Conservation (phyloP, 768 basidiomycete genomes). For the Trametes cubensis region DNA sequence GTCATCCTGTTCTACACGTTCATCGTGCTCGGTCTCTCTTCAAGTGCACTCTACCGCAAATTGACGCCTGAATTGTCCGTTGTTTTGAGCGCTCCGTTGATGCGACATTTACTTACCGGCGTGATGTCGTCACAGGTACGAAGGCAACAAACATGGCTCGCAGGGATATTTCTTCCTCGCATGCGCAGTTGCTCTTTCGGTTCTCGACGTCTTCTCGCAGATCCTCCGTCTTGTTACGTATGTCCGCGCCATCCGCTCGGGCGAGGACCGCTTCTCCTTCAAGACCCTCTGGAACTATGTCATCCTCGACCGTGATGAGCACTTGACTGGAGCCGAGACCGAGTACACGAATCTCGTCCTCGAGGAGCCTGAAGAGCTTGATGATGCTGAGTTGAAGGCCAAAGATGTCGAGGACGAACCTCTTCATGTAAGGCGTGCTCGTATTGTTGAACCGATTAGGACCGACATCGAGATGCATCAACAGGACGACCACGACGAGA, state of each 20-base stretch:
- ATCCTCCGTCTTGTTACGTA: slow-evolving; percentile 56
- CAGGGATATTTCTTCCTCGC: slow-evolving; percentile 64
- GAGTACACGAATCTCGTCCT: slow-evolving; percentile 64
- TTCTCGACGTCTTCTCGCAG: slow-evolving; percentile 55
- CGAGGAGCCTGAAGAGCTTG: slow-evolving; percentile 59
- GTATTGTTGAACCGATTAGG: slow-evolving; percentile 31
- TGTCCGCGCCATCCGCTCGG: slow-evolving; percentile 35
- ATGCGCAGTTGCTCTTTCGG: slow-evolving; percentile 48
- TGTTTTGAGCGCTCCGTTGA: slow-evolving; percentile 7
- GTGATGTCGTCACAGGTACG: slow-evolving; percentile 54
- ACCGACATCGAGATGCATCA: slow-evolving; percentile 24
- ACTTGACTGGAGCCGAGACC: slow-evolving; percentile 27
- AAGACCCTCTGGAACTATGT: slow-evolving; percentile 59
- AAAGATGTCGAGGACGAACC: slow-evolving; percentile 25
- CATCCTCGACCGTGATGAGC: slow-evolving; percentile 51
- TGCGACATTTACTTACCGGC: slow-evolving; percentile 10
- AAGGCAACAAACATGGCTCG: slow-evolving; percentile 59
- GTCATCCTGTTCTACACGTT: slow-evolving; percentile 67
- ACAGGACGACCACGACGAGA: slow-evolving; percentile 41
- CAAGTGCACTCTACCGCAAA: slow-evolving; percentile 73
- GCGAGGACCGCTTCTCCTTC: slow-evolving; percentile 48
- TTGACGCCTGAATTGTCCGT: slow-evolving; percentile 83
- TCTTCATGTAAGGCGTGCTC: slow-evolving; percentile 26
- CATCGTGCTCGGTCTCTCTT: slow-evolving; percentile 62
- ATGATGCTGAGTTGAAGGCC: slow-evolving; percentile 47